phyloP scores from a whole-genome alignment of 345 rosid species.

The Zanthoxylum bungeanum region DNA sequence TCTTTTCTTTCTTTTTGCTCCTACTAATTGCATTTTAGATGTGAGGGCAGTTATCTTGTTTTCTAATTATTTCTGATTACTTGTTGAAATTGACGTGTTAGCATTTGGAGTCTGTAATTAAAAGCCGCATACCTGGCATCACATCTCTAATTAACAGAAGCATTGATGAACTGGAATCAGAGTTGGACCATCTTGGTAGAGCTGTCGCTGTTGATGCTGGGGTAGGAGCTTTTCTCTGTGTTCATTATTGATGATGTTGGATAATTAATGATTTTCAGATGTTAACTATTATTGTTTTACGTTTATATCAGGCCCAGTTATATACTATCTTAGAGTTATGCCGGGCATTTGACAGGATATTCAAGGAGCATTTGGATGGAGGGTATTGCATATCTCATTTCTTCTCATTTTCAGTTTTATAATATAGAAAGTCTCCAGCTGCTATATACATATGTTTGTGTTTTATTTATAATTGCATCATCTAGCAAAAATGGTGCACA shows the following conservation, averaged over 20 bases:
- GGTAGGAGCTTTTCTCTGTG: constrained; percentile 30
- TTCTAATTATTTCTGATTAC: not conserved
- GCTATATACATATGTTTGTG: not conserved
- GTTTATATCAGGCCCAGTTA: constrained; percentile 51
- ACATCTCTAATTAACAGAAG: constrained; percentile 56
- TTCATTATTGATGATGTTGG: constrained; percentile 1
- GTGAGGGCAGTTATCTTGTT: not conserved
- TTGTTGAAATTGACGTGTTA: constrained; percentile 17
- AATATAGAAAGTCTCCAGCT: not conserved
- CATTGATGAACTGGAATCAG: constrained; percentile 72
- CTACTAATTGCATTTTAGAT: not conserved
- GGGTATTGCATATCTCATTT: constrained; percentile 38
- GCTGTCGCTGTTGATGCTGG: constrained; percentile 66
- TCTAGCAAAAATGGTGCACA: not conserved
- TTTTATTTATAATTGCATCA: not conserved
- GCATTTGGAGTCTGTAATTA: constrained; percentile 71
- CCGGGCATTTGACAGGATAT: constrained; percentile 63
- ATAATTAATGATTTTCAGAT: constrained; percentile 1
- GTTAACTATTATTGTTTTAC: not conserved
- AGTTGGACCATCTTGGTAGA: constrained; percentile 69
- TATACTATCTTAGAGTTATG: constrained; percentile 69
- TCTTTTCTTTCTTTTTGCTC: not conserved
- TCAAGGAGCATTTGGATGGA: constrained; percentile 81
- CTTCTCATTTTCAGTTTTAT: not conserved
- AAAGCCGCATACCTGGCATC: constrained; percentile 63